Evolutionary conservation across 1,139 yeast species (phyloP), one percentile per base, ranked within the genome.

Genomic region (Diutina mesorugosa): DNA sequence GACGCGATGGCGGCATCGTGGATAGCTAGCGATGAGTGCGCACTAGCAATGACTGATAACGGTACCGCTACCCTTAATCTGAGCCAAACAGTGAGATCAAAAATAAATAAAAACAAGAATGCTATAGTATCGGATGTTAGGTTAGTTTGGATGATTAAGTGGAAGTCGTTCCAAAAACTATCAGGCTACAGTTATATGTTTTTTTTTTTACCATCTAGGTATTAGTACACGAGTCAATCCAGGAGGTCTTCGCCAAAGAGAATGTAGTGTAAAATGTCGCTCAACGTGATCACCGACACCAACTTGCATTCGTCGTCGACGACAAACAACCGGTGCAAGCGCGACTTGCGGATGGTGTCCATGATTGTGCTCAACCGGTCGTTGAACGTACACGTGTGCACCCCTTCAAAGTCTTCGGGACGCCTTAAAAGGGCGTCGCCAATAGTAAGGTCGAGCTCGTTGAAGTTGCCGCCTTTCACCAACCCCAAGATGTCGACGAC

Each of bases 381-480:
- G 62, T 84, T 80, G 61, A 84, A 77, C 0, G 98, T 90, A 71
- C 99, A 95, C 0, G 98, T 93, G 70, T 91, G 91, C 16, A 95
- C 99, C 58, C 99, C 99, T 69, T 93, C 99, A 66, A 93, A 95
- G 68, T 93, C 98, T 64, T 91, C 97, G 8, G 96, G 86, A 66
- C 99, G 81, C 69, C 96, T 82, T 82, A 93, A 83, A 58, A 95
- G 77, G 0, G 99, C 99, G 68, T 93, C 98, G 3, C 99, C 99
- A 9, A 95, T 97, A 58, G 95, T 87, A 62, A 95, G 75, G 54
- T 91, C 88, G 61, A 93, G 75, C 69, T 93, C 99, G 48, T 91
- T 89, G 66, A 91, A 90, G 66, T 90, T 85, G 2, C 98, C 98
- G 50, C 97, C 97, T 69, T 91, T 93, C 59, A 93, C 91, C 64